Evolutionary conservation across 2,329 filamentous ascomycete species (phyloP).

Genomic region (Pseudonectria foliicola): DNA sequence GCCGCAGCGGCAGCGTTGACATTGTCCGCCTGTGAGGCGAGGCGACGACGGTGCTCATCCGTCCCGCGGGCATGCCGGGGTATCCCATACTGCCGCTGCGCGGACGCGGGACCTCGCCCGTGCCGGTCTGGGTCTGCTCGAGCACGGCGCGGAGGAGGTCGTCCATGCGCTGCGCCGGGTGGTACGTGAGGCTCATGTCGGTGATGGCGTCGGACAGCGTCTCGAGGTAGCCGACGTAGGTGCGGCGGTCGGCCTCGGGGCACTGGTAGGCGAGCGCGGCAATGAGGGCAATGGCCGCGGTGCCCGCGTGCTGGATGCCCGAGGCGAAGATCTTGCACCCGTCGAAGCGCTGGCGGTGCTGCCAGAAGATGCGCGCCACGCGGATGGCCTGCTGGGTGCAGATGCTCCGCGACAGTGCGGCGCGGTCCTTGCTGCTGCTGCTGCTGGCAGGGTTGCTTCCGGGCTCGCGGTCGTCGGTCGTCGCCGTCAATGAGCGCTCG

Average conservation of each 20-base stretch:
- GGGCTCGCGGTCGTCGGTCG: slow-evolving; percentile 13
- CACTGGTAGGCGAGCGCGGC: slow-evolving; percentile 37
- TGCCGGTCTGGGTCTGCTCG: slow-evolving; percentile 34
- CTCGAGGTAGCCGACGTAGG: slow-evolving; percentile 41
- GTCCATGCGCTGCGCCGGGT: slow-evolving; percentile 48
- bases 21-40: slow-evolving; percentile 13
- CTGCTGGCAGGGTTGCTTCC: slow-evolving; percentile 27
- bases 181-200: slow-evolving; percentile 46
- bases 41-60: slow-evolving; percentile 1
- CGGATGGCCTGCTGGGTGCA: slow-evolving; percentile 49
- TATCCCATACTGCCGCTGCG: slow-evolving; percentile 14
- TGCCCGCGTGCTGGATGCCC: slow-evolving; percentile 47
- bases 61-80: slow-evolving; percentile 3
- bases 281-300: slow-evolving; percentile 46
- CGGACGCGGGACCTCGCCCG: slow-evolving; percentile 15
- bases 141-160: slow-evolving; percentile 46
- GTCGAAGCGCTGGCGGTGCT: slow-evolving; percentile 45
- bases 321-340: slow-evolving; percentile 43
- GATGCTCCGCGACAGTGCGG: slow-evolving; percentile 41
- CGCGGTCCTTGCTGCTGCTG: slow-evolving; percentile 34
- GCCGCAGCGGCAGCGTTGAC: slow-evolving; percentile 23
- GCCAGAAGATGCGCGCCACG: slow-evolving; percentile 47
- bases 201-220: slow-evolving; percentile 43
- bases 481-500: too few species aligned
- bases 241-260: slow-evolving; percentile 29